Evolutionary conservation across 192 early-diverging fungal species (phyloP), one percentile per base, ranked within the genome.

Genomic region (Backusella psychrophila): DNA sequence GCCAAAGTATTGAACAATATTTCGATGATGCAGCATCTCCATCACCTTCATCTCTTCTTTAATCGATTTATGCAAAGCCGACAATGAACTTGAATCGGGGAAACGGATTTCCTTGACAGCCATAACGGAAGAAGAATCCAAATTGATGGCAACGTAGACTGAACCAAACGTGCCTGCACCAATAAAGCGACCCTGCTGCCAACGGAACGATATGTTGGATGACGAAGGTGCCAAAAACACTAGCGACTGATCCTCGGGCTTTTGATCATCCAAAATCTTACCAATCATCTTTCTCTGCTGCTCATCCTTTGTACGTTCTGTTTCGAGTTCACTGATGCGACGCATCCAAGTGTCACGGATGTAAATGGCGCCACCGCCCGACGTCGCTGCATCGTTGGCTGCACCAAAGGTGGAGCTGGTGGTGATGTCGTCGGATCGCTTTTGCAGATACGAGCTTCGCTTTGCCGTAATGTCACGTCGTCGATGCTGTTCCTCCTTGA

Each of bases 81-180:
- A 90, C 59, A 88, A 78, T 26, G 89, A 85, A 39, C 87, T 82
- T 19, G 91, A 86, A 77, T 94, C 92, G 14, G 90, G 92, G 83
- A 96, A 94, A 19, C 91, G 86, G 69, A 97, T 97, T 77, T 96
- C 96, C 81, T 97, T 97, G 78, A 96, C 96, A 0, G 96, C 96
- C 92, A 97, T 95, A 17, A 96, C 75, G 53, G 93, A 93, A 46
- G 92, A 91, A 1, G 93, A 89, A 75, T 94, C 93, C 52, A 95
- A 86, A 69, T 96, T 96, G 76, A 93, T 90, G 14, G 91, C 96
- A 65, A 92, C 83, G 77, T 94, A 95, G 14, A 96, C 96, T 0
- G 93, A 90, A 6, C 96, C 96, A 85, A 92, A 97, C 0, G 94
- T 91, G 39, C 96, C 96, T 6, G 93, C 89, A 14, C 96, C 95